A percentile compares a stretch with the other conserved stretches of the same genome.
Evolutionary conservation across 2,329 filamentous ascomycete genomes (phyloP).

Genomic region (Claviceps humidiphila): DNA sequence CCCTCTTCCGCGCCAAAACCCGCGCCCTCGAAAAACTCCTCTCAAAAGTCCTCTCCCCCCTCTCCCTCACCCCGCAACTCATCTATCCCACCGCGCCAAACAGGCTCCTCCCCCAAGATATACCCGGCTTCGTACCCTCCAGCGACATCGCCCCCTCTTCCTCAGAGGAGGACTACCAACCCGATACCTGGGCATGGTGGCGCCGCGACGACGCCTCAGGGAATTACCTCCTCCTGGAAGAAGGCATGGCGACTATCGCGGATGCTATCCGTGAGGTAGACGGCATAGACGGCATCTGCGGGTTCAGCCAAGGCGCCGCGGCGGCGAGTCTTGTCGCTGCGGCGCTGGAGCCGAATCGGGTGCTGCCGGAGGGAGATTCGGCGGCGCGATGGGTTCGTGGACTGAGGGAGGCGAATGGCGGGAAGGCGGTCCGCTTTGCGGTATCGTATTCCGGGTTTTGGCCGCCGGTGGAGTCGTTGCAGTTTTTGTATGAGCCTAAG

Average conservation of each 20-base stretch:
- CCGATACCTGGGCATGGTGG: slow-evolving; percentile 74
- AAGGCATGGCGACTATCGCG: slow-evolving; percentile 52
- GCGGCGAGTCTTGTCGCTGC: slow-evolving; percentile 59
- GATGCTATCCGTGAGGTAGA: slow-evolving; percentile 46
- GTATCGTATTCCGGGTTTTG: slow-evolving; percentile 68
- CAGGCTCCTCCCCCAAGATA: slow-evolving; percentile 48
- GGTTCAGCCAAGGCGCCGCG: slow-evolving; percentile 71
- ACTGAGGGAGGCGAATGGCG: slow-evolving; percentile 36
- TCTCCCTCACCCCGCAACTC: slow-evolving; percentile 39
- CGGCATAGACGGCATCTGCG: slow-evolving; percentile 64
- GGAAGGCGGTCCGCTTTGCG: slow-evolving; percentile 49
- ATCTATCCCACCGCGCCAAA: slow-evolving; percentile 59
- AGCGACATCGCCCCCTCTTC: slow-evolving; percentile 27
- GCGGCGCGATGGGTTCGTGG: slow-evolving; percentile 28
- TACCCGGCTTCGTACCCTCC: slow-evolving; percentile 50
- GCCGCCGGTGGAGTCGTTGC: slow-evolving; percentile 46
- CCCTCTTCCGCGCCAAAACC: slow-evolving; percentile 76
- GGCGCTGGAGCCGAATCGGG: slow-evolving; percentile 44
- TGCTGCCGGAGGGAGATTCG: slow-evolving; percentile 11
- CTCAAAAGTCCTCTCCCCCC: slow-evolving; percentile 54
- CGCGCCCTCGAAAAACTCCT: slow-evolving; percentile 75
- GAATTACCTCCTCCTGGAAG: slow-evolving; percentile 56
- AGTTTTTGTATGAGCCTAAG: slow-evolving; percentile 55
- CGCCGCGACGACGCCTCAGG: slow-evolving; percentile 51
- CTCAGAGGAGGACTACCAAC: slow-evolving; percentile 31